These are phyloP conservation scores for Mycogone perniciosa DNA, from an alignment of 2,329 filamentous ascomycete species.

Conservation along the genomic window DNA sequence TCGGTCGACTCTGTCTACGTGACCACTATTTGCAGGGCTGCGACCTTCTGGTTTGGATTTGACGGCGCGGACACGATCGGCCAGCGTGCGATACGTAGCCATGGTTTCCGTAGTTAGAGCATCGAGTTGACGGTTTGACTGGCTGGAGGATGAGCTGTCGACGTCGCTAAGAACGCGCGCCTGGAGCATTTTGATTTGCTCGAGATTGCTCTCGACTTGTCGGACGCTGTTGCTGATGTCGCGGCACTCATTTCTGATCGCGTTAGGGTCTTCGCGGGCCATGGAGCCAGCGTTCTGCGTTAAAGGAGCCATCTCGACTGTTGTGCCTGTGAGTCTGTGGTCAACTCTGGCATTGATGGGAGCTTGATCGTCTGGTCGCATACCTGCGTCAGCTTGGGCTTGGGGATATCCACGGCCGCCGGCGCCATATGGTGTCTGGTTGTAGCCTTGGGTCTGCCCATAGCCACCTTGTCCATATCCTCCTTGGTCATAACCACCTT, in stretches of 20 bases:
- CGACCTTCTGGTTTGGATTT: slow-evolving; percentile 75
- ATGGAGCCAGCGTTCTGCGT: slow-evolving; percentile 44
- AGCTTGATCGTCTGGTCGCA: not conserved
- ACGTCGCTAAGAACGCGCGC: slow-evolving; percentile 66
- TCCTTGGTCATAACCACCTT: slow-evolving; percentile 9
- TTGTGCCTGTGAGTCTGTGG: slow-evolving; percentile 29
- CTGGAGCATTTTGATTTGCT: slow-evolving; percentile 65
- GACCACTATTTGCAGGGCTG: slow-evolving; percentile 65
- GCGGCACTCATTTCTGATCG: slow-evolving; percentile 77
- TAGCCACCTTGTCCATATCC: slow-evolving; percentile 16
- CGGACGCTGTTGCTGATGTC: slow-evolving; percentile 74
- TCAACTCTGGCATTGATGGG: not conserved
- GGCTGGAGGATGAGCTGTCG: slow-evolving; percentile 61
- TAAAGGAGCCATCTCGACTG: slow-evolving; percentile 68
- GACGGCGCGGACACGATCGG: slow-evolving; percentile 70
- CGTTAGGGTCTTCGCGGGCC: slow-evolving; percentile 56
- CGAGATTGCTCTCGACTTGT: slow-evolving; percentile 64
- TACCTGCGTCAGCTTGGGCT: slow-evolving; percentile 23
- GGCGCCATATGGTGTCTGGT: slow-evolving; percentile 18
- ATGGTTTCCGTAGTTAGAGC: slow-evolving; percentile 72
- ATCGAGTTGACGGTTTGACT: slow-evolving; percentile 64
- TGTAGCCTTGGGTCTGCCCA: slow-evolving; percentile 6
- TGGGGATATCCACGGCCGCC: slow-evolving; percentile 20
- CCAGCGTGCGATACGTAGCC: slow-evolving; percentile 72
- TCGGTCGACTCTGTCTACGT: slow-evolving; percentile 75